phyloP scores from a whole-genome alignment of 345 rosid genomes.

The Lepidium africanum region DNA sequence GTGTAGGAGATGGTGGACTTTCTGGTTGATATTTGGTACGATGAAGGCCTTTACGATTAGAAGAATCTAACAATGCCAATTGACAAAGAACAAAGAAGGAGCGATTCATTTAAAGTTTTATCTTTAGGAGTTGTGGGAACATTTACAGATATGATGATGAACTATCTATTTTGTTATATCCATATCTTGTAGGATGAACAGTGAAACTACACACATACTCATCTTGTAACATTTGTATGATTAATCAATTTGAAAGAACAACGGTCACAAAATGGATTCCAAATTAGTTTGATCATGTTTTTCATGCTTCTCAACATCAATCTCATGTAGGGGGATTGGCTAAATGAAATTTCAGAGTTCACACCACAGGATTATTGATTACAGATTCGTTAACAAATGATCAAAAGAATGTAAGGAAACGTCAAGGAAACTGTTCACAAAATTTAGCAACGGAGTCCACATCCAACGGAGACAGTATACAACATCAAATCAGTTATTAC shows the following conservation, averaged over 20 bases:
- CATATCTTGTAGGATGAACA: background rate
- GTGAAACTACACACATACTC: background rate
- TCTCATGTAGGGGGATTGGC: background rate
- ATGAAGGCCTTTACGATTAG: slow-evolving; percentile 80
- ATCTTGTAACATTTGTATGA: slow-evolving; percentile 3
- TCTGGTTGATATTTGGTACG: slow-evolving; percentile 83
- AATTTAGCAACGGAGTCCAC: slow-evolving; percentile 6
- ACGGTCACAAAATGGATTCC: background rate
- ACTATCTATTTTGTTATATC: background rate
- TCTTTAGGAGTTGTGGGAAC: slow-evolving; percentile 8
- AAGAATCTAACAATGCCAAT: slow-evolving; percentile 26
- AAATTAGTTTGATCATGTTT: slow-evolving; percentile 1
- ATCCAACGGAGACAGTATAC: background rate
- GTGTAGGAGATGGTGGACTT: slow-evolving; percentile 95
- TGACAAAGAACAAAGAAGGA: slow-evolving; percentile 10
- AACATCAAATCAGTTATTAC: background rate
- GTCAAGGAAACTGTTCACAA: slow-evolving; percentile 1
- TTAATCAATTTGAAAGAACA: slow-evolving; percentile 3
- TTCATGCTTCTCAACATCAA: slow-evolving; percentile 3
- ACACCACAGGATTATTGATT: background rate
- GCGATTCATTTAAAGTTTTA: background rate
- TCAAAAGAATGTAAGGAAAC: background rate
- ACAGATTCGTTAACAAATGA: slow-evolving; percentile 3
- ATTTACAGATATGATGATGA: background rate
- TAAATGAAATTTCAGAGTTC: background rate